Conservation (phyloP, 2,329 filamentous ascomycete species). For the Fusarium annulatum region DNA sequence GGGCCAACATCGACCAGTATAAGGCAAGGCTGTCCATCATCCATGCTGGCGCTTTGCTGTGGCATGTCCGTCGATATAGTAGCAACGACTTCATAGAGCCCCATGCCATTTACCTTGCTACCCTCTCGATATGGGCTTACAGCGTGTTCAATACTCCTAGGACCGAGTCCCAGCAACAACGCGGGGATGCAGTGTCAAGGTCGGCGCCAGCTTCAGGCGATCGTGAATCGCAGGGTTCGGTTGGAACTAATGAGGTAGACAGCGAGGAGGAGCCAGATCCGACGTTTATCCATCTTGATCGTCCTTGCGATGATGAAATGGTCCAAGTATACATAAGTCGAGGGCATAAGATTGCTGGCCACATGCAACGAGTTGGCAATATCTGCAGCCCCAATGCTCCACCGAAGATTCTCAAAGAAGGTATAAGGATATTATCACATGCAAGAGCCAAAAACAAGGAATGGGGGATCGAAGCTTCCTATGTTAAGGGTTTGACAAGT, state of each 20-base stretch:
- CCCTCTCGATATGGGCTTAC: constrained; percentile 27
- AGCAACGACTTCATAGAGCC: constrained; percentile 26
- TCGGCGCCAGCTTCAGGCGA: background rate
- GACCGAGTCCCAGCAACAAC: background rate
- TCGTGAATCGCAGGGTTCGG: background rate
- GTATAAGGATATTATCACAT: constrained; percentile 19
- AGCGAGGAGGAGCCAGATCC: constrained; percentile 20
- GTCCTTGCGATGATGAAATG: constrained; percentile 37
- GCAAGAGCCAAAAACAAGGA: background rate
- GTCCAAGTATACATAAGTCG: constrained; percentile 31
- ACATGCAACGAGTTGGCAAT: constrained; percentile 22
- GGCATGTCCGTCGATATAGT: constrained; percentile 36
- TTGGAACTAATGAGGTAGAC: background rate
- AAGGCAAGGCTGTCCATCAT: constrained; percentile 33
- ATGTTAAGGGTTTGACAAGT: background rate
- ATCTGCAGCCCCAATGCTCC: constrained; percentile 23
- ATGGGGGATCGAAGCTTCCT: constrained; percentile 17
- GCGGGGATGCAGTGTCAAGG: background rate
- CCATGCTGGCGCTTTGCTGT: constrained; percentile 30
- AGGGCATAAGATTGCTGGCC: constrained; percentile 30
- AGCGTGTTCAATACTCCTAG: constrained; percentile 10
- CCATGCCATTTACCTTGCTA: constrained; percentile 29
- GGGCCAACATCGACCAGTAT: constrained; percentile 34
- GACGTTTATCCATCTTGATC: constrained; percentile 28
- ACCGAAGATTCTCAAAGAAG: constrained; percentile 28